Base-by-base conservation (phyloP, 768 basidiomycete genomes). In the Wakefieldia striispora region DNA sequence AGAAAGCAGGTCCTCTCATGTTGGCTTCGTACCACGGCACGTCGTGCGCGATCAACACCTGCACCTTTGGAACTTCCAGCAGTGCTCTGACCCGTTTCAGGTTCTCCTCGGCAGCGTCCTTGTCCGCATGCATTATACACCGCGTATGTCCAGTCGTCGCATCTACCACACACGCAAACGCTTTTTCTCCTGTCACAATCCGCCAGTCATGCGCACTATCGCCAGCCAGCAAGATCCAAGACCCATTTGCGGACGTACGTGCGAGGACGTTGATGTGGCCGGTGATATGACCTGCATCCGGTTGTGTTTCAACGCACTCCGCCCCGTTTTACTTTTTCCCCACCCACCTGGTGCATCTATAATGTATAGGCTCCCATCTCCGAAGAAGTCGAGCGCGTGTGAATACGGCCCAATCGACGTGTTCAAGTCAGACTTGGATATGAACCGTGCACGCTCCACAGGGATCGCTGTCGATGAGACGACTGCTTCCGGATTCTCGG, bases 351-450 rank as follows among this genome's bases (percentile, higher is more conserved):
- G 73, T 2, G 81, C 74, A 55, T 84, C 77, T 50, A 84, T 59
- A 53, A 84, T 70, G 55, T 79, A 83, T 31, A 82, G 59, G 55
- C 77, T 79, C 7, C 82, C 82, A 52, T 86, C 82, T 17, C 73
- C 73, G 54, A 76, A 82, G 56, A 73, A 76, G 64, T 84, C 80
- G 17, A 75, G 56, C 5, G 78, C 76, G 38, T 53, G 58, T 23
- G 78, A 76, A 59, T 80, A 81, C 2, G 78, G 77, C 0, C 78
- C 80, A 36, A 82, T 60, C 24, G 76, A 65, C 26, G 59, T 59
- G 38, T 36, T 49, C 64, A 73, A 70, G 1, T 68, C 70, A 5
- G 55, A 49, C 29, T 60, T 49, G 20, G 58, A 51, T n/a, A 79
- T 52, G 55, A 72, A 79, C 14, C 49, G 51, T 6, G 72, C 74